These are phyloP conservation scores for Aspergillus brunneoviolaceus DNA, from an alignment of 2,329 filamentous ascomycete species.

Conservation along the genomic window DNA sequence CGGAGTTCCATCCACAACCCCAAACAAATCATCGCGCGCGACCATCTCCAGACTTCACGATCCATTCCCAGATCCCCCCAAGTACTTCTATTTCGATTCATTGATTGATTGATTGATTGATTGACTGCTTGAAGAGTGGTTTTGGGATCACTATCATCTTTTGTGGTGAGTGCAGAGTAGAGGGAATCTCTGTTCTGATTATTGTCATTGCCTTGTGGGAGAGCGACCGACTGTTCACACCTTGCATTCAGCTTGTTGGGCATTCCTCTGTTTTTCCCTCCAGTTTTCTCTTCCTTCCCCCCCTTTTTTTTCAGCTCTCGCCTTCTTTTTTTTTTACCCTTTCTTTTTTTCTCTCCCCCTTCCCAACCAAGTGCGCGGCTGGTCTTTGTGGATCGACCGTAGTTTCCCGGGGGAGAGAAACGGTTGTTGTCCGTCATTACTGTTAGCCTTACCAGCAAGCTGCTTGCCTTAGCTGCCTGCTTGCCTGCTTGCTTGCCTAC, in stretches of 20 bases:
- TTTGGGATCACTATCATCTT: not conserved
- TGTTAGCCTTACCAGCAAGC: too few relatives aligned
- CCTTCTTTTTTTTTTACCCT: slow-evolving; percentile 2
- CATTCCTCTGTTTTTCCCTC: slow-evolving; percentile 9
- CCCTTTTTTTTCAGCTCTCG: slow-evolving; percentile 4
- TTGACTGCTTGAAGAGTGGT: not conserved
- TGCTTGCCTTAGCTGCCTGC: too few relatives aligned
- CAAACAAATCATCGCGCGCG: slow-evolving; percentile 20
- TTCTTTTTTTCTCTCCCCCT: not conserved
- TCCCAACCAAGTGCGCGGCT: slow-evolving; percentile 9
- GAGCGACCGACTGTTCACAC: not conserved
- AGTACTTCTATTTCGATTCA: not conserved
- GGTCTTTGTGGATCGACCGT: slow-evolving; percentile 12
- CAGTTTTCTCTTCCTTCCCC: not conserved
- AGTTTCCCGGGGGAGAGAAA: not conserved
- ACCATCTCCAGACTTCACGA: slow-evolving; percentile 13
- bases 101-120: slow-evolving; percentile 3
- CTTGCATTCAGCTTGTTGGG: slow-evolving; percentile 15
- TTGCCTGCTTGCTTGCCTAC: too few relatives aligned
- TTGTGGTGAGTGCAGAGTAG: too few relatives aligned
- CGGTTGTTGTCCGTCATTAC: too few relatives aligned
- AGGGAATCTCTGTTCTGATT: not conserved
- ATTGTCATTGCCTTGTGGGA: not conserved
- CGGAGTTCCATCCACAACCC: slow-evolving; percentile 16
- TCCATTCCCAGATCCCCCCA: not conserved